phyloP scores from a whole-genome alignment of 805 yeast genomes.

The Wickerhamiella parazyma region DNA sequence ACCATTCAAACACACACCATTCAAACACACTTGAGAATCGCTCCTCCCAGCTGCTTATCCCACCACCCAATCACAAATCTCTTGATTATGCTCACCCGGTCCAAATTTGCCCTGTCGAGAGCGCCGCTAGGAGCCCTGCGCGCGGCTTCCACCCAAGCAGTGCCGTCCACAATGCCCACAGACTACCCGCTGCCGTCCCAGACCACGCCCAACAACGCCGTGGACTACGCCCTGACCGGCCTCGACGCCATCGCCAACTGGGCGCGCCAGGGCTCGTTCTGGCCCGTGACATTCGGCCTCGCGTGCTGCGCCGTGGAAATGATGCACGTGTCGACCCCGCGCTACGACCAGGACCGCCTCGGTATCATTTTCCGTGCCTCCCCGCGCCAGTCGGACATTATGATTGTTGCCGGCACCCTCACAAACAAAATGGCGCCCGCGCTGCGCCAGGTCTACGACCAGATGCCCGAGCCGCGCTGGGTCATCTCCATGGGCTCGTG shows the following conservation, averaged over 20 bases:
- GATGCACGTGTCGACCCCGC: conserved; percentile 88
- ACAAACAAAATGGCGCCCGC: conserved; percentile 93
- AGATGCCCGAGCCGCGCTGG: conserved; percentile 92
- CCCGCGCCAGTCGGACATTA: conserved; percentile 83
- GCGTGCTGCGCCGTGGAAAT: conserved; percentile 92
- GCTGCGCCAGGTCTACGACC: conserved; percentile 81
- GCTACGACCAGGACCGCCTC: conserved; percentile 83
- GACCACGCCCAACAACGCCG: conserved; percentile 42
- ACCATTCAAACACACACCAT: neutral
- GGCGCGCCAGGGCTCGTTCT: conserved; percentile 84
- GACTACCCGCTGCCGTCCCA: conserved; percentile 60
- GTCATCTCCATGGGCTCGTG: conserved; percentile 90
- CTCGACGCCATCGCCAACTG: conserved; percentile 74
- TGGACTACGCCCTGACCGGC: conserved; percentile 72
- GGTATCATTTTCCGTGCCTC: conserved; percentile 90
- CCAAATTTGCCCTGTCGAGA: neutral
- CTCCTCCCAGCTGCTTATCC: neutral
- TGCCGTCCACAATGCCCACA: conserved; percentile 34
- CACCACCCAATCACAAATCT: neutral
- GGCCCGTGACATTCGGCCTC: conserved; percentile 87
- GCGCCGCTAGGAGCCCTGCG: neutral
- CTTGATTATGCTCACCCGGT: conserved; percentile 2
- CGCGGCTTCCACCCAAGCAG: conserved; percentile 6
- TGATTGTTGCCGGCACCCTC: conserved; percentile 85
- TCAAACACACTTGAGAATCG: no score